A percentile compares a stretch with the other conserved stretches of the same genome.
phyloP scores from a whole-genome alignment of 2,329 filamentous ascomycete species.

The Epichloe sibirici region DNA sequence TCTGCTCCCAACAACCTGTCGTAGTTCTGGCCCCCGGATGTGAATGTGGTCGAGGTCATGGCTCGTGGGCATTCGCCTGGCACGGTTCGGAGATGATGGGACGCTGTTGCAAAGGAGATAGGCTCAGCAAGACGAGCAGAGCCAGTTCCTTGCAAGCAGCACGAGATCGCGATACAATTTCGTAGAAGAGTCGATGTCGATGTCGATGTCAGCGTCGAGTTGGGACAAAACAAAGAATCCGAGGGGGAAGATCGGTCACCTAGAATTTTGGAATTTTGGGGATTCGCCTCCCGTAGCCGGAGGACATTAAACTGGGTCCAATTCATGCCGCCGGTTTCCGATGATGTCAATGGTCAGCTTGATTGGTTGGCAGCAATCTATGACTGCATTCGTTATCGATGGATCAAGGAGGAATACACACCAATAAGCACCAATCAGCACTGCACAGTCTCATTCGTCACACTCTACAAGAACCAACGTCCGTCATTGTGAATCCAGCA shows the following conservation, averaged over 20 bases:
- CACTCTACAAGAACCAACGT: too few relatives aligned
- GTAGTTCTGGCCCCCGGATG: constrained; percentile 14
- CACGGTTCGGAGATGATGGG: neutral
- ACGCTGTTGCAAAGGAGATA: neutral
- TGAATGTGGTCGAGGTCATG: constrained; percentile 6
- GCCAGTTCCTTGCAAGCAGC: constrained; percentile 4
- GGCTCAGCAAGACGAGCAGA: neutral
- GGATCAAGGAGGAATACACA: too few relatives aligned
- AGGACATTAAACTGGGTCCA: constrained; percentile 3
- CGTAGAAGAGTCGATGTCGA: neutral
- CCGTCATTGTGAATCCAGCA: too few relatives aligned
- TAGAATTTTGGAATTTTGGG: constrained; percentile 3
- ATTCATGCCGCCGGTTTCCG: constrained; percentile 4
- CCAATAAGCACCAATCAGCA: too few relatives aligned
- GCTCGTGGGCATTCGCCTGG: neutral
- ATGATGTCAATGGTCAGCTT: constrained; percentile 5
- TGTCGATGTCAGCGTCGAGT: neutral
- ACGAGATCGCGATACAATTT: neutral
- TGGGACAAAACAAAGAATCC: too few relatives aligned
- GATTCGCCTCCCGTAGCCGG: neutral
- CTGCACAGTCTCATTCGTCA: too few relatives aligned
- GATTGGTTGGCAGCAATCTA: constrained; percentile 4
- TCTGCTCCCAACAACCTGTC: constrained; percentile 17
- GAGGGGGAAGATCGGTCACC: too few relatives aligned
- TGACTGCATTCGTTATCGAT: neutral